Conservation (phyloP, 2,329 filamentous ascomycete genomes). For the Neonectria coccinea region DNA sequence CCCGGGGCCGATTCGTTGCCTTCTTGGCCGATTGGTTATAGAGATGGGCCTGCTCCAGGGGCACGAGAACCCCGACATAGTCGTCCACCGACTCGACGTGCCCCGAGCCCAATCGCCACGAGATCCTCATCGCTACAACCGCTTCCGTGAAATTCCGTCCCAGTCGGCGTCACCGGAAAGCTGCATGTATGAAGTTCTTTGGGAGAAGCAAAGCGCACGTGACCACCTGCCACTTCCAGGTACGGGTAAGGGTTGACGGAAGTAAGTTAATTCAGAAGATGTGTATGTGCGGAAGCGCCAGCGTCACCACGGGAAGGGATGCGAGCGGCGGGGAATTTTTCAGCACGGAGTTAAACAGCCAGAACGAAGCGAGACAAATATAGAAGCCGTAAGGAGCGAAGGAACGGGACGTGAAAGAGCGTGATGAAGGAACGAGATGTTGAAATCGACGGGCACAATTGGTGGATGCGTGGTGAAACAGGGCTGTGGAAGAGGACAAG, state of each 20-base stretch:
- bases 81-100: constrained; percentile 60
- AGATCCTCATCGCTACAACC: constrained; percentile 46
- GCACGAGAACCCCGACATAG: constrained; percentile 64
- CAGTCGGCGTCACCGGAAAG: constrained; percentile 8
- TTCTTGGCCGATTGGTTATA: constrained; percentile 64
- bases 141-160: constrained; percentile 6
- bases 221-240: constrained; percentile 16
- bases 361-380: not conserved
- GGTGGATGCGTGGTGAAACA: constrained; percentile 37
- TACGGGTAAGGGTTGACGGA: constrained; percentile 11
- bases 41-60: constrained; percentile 66
- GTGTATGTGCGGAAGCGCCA: constrained; percentile 20
- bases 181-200: constrained; percentile 14
- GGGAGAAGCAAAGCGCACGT: constrained; percentile 16
- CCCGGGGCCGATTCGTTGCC: constrained; percentile 57
- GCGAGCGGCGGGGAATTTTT: not conserved
- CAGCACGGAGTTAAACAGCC: constrained; percentile 7
- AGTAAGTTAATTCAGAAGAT: not conserved
- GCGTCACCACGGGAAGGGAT: constrained; percentile 27
- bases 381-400: constrained; percentile 21
- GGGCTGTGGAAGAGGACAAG: constrained; percentile 41
- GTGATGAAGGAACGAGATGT: constrained; percentile 12
- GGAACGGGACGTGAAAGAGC: not conserved
- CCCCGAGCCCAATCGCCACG: constrained; percentile 48
- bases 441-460: constrained; percentile 1